Evolutionary conservation across 495 filamentous ascomycete genomes (phyloP), one percentile per base, ranked within the genome.

Genomic region (Pyrenula aspistea): DNA sequence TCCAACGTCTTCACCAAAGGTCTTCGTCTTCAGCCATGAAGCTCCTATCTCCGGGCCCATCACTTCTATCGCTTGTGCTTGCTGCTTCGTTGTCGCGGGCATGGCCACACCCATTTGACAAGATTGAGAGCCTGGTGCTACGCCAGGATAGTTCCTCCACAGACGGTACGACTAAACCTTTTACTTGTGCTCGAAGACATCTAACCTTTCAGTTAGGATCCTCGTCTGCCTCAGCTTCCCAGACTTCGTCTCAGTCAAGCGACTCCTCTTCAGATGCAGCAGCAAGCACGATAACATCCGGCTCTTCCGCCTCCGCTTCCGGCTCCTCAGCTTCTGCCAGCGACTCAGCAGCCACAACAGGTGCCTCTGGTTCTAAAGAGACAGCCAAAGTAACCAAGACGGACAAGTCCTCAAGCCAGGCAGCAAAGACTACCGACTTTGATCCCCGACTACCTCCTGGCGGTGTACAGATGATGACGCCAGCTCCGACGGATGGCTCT

Each of bases 391-490:
- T 10, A 52, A 67, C 64, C 22, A 25, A 56, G 20, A 63, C 63
- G 19, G 53, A 21, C 19, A 53, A 55, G 22, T 49, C 68, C 15
- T 65, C 71, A 2, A 67, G 65, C 42, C 20, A 24, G 52, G 67
- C 73, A 12, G 77, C 74, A 24, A 78, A 76, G 24, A 79, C 69
- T 31, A 72, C 72, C 57, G 67, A 61, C 52, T 65, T 69, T 70
- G 73, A 86, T 70, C 67, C 83, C 12, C 73, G 77, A 54, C 73
- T 84, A 53, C 79, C 82, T 15, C 74, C 84, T 2, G 93, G 93
- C 25, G 83, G 83, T 56, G 78, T 96, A 24, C 74, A 79, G n/a
- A 89, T 97, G 88, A 69, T 90, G 49, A 91, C 83, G 1, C 93
- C 93, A 0, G 71, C 73, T 25, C 58, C 69, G 2, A 68, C 76